phyloP scores from a whole-genome alignment of 2,329 filamentous ascomycete species.

The Grosmannia serpens region DNA sequence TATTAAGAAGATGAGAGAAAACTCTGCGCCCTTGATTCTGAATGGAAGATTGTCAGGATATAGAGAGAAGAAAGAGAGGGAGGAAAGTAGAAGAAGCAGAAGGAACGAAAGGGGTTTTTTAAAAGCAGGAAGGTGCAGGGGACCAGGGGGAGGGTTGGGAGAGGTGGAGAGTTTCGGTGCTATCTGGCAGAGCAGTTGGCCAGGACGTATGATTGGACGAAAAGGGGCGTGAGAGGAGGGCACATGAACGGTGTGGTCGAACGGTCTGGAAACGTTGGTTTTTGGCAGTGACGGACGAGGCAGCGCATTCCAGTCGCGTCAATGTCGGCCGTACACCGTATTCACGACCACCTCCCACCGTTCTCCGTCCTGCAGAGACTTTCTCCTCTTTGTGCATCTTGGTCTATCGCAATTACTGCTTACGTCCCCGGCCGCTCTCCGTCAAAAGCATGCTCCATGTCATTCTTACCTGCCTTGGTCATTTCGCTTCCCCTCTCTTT shows the following conservation, averaged over 20 bases:
- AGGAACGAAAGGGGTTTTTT: conserved; percentile 9
- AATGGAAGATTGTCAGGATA: conserved; percentile 5
- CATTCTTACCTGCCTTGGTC: not conserved
- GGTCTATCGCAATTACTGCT: not conserved
- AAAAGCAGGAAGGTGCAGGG: conserved; percentile 10
- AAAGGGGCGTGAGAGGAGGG: not conserved
- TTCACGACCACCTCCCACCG: not conserved
- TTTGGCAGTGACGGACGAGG: not conserved
- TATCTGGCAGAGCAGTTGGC: not conserved
- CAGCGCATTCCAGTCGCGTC: not conserved
- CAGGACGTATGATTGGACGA: conserved; percentile 1
- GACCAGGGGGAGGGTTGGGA: conserved; percentile 1
- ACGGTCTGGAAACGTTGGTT: not conserved
- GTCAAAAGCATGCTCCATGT: too few species aligned
- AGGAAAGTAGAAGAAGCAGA: conserved; percentile 6
- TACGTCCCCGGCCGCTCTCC: not conserved
- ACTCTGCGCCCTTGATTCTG: not conserved
- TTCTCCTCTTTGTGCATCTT: not conserved
- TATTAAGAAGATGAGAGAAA: not conserved
- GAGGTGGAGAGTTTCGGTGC: conserved; percentile 4
- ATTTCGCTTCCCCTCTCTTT: not conserved
- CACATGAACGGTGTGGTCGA: not conserved
- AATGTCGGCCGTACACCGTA: not conserved
- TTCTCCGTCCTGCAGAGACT: not conserved
- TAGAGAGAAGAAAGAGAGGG: conserved; percentile 10